These are phyloP conservation scores for Sphenostylis stenocarpa DNA, from an alignment of 306 rosid species.

Conservation along the genomic window DNA sequence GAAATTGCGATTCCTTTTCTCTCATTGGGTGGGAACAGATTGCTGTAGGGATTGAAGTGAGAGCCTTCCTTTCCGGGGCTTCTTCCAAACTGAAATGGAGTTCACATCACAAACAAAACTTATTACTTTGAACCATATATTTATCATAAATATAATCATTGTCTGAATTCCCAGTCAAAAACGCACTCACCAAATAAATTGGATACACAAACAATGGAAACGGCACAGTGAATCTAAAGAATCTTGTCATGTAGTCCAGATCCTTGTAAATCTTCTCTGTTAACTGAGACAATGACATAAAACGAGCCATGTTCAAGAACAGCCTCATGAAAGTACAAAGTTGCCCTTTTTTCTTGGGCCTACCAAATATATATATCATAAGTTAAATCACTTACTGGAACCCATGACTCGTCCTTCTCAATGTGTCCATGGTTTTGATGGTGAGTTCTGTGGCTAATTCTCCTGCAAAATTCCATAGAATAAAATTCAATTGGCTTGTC, in stretches of 20 bases:
- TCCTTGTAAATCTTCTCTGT: slow-evolving; percentile 69
- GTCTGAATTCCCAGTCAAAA: not conserved
- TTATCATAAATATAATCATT: not conserved
- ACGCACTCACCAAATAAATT: slow-evolving; percentile 69
- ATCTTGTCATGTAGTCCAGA: slow-evolving; percentile 45
- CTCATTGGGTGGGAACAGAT: slow-evolving; percentile 63
- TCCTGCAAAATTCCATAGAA: slow-evolving; percentile 52
- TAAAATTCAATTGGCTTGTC: not conserved
- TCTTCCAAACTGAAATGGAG: slow-evolving; percentile 67
- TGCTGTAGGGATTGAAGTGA: slow-evolving; percentile 83
- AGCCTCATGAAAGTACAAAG: not conserved
- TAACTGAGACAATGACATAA: slow-evolving; percentile 44
- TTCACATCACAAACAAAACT: slow-evolving; percentile 19
- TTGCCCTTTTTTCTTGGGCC: not conserved
- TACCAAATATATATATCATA: not conserved
- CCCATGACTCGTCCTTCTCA: slow-evolving; percentile 97
- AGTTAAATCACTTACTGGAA: slow-evolving; percentile 79
- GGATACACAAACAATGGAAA: slow-evolving; percentile 89
- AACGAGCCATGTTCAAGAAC: not conserved
- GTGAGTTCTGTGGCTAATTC: slow-evolving; percentile 93
- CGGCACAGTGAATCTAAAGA: slow-evolving; percentile 73
- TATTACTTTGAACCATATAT: not conserved
- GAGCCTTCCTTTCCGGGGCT: slow-evolving; percentile 94
- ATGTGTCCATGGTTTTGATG: slow-evolving; percentile 98
- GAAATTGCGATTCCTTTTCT: slow-evolving; percentile 67